Percentiles rank a stretch among this genome's conserved stretches.
These are phyloP conservation scores for Auricularia sp. DNA, from an alignment of 768 basidiomycete species.

Conservation along the genomic window DNA sequence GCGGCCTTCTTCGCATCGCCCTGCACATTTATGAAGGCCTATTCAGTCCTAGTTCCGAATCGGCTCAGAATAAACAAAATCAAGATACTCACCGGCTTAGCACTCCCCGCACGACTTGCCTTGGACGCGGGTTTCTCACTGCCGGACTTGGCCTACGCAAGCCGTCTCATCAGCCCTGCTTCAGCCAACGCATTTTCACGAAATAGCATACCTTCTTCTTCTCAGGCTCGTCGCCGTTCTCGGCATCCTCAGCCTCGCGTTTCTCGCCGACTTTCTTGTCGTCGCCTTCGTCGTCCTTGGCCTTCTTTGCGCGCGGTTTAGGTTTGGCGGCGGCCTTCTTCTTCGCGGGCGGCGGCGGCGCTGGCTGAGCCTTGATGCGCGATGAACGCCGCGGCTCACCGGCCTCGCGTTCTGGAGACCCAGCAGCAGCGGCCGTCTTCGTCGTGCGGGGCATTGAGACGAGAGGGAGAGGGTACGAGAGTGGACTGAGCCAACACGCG, in stretches of 20 bases:
- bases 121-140: slow-evolving; percentile 4
- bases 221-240: slow-evolving; percentile 4
- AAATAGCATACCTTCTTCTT: slow-evolving; percentile 4
- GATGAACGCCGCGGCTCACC: slow-evolving; percentile 46
- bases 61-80: not conserved
- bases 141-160: not conserved
- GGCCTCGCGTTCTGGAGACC: slow-evolving; percentile 21
- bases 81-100: not conserved
- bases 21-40: not conserved
- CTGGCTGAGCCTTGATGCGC: slow-evolving; percentile 34
- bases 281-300: slow-evolving; percentile 21
- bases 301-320: slow-evolving; percentile 34
- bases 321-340: slow-evolving; percentile 21
- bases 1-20: slow-evolving; percentile 6
- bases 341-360: slow-evolving; percentile 17
- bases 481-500: not conserved
- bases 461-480: not conserved
- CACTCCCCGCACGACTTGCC: not conserved
- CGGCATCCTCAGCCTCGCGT: slow-evolving; percentile 17
- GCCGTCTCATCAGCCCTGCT: not conserved
- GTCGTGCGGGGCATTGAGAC: slow-evolving; percentile 6
- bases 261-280: slow-evolving; percentile 19
- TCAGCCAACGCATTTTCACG: not conserved
- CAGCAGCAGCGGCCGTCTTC: slow-evolving; percentile 11
- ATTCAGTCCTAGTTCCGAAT: slow-evolving; percentile 1